These are phyloP conservation scores for Suhomyces xylopsoci DNA, from an alignment of 805 yeast species.

Conservation along the genomic window DNA sequence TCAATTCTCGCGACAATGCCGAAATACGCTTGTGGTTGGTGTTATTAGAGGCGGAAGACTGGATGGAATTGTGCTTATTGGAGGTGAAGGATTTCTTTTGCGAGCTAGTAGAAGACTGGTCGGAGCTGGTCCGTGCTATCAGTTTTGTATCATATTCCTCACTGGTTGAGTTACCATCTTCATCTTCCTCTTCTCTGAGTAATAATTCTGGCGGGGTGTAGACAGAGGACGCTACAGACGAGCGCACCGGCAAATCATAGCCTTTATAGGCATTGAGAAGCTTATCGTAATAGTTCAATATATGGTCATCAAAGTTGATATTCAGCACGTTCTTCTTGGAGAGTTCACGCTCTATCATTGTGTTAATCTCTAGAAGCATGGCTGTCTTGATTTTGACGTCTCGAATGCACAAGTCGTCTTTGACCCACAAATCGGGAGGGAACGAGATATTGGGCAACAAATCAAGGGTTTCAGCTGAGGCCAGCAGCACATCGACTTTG, in stretches of 20 bases:
- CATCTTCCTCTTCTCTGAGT: conserved; percentile 17
- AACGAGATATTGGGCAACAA: conserved; percentile 31
- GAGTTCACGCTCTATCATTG: conserved; percentile 24
- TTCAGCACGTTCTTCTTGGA: neutral
- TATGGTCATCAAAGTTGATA: conserved; percentile 22
- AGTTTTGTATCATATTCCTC: conserved; percentile 14
- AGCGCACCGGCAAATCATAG: conserved; percentile 15
- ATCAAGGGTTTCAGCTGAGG: conserved; percentile 13
- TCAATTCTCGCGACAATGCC: conserved; percentile 1
- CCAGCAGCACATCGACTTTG: neutral
- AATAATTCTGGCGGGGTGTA: conserved; percentile 11
- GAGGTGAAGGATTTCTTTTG: conserved; percentile 3
- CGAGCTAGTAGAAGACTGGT: conserved; percentile 12
- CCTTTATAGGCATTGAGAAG: conserved; percentile 32
- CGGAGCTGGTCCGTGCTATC: conserved; percentile 12
- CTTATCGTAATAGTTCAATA: conserved; percentile 28
- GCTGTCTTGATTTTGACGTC: conserved; percentile 31
- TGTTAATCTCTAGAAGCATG: conserved; percentile 31
- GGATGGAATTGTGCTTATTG: conserved; percentile 1
- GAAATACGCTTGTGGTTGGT: conserved; percentile 1
- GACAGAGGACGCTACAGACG: neutral
- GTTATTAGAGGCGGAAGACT: neutral
- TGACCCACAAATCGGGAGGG: conserved; percentile 38
- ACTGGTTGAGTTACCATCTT: conserved; percentile 5
- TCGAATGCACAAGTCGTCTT: conserved; percentile 26